Base-by-base conservation (phyloP, 108 stramenopile species). In the Skeletonema costatum region DNA sequence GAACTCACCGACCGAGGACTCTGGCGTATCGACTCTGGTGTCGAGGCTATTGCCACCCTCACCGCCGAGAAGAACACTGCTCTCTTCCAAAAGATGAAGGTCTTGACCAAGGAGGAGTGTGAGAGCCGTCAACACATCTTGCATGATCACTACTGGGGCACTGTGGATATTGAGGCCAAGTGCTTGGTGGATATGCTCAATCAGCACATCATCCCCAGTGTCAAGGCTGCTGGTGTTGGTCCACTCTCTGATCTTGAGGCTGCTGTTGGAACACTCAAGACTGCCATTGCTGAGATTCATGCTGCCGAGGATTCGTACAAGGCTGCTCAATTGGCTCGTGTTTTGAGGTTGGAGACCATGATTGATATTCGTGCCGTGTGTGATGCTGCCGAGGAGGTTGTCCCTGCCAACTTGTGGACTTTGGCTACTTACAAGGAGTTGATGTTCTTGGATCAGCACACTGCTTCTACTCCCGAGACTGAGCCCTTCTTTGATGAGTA, bases 401-500 rank as follows among this genome's bases (percentile, higher is more conserved):
- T 93, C 30, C 95, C 97, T 61, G 96, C 93, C 60, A 84, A 92
- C 50, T 80, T 91, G 72, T 98, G 97, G 96, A 89, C 95, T 70
- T 84, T 97, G 71, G 94, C 98, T 53, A 97, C 98, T 2, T 98
- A 98, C 91, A 96, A 96, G 90, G 97, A 97, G 70, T 75, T 98
- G 60, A 74, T 97, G 68, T 98, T 97, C 80, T 82, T 95, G 66
- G 94, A 96, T 86, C 77, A 78, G 12, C 88, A 92, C 76, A 88
- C 76, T 51, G 50, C 50, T 19, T 51, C 50, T 51, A 51, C 50
- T 51, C 50, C 50, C 19, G 50, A 51, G 17, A 51, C 50, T 51
- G 50, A 51, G 50, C n/a, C 50, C 50, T 51, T 51, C 50, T 51
- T 51, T 51, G 50, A 51, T 17, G 50, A 51, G 50, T 51, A 51